Conservation (phyloP, 352 stramenopile genomes). For the Achlya hypogyna region DNA sequence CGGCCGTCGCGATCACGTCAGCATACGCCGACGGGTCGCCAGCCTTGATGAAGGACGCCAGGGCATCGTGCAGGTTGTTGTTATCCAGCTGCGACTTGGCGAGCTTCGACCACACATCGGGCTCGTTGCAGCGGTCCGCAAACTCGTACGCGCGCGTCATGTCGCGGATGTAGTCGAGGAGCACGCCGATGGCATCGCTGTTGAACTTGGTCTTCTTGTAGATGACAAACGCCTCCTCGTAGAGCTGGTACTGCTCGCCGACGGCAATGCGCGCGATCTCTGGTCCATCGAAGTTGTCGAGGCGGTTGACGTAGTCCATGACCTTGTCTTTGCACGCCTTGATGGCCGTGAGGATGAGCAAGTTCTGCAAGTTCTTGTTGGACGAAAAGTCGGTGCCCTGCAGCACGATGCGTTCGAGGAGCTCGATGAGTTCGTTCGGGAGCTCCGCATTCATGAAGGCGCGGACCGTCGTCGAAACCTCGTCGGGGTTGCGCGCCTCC, state of each 20-base stretch:
- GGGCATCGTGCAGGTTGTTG: conserved; percentile 92
- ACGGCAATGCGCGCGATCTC: conserved; percentile 99
- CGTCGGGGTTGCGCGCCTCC: conserved; percentile 97
- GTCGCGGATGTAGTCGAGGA: conserved; percentile 95
- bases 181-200: conserved; percentile 86
- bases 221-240: conserved; percentile 99
- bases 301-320: conserved; percentile 99
- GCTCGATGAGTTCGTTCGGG: conserved; percentile 97
- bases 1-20: conserved; percentile 95
- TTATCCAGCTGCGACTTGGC: conserved; percentile 97
- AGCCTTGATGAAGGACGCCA: conserved; percentile 99
- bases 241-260: conserved; percentile 97
- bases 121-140: conserved; percentile 97
- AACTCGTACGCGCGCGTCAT: conserved; percentile 98
- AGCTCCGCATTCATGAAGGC: conserved; percentile 99
- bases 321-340: conserved; percentile 97
- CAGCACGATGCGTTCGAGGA: conserved; percentile 99
- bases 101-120: conserved; percentile 98
- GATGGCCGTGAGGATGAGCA: conserved; percentile 99
- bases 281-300: conserved; percentile 99
- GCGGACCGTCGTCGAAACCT: conserved; percentile 99
- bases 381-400: conserved; percentile 99
- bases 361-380: conserved; percentile 99
- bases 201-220: conserved; percentile 99
- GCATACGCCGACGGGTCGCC: conserved; percentile 96